A percentile compares a stretch with the other conserved stretches of the same genome.
Evolutionary conservation across 352 stramenopile genomes (phyloP).

Genomic region (Globisporangium emineosum): DNA sequence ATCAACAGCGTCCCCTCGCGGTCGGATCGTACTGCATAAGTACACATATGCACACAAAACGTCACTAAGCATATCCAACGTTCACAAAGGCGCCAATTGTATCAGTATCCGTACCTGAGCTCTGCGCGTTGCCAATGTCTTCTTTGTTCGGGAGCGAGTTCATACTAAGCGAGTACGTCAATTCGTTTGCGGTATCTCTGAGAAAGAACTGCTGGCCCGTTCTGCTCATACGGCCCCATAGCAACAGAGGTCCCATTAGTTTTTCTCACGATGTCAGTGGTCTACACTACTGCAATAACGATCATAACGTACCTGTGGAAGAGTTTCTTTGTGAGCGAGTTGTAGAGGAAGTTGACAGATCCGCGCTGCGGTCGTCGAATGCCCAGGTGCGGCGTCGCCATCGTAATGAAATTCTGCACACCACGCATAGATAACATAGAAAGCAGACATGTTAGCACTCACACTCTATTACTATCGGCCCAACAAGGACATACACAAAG

Average conservation of each 20-base stretch:
- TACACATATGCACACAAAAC: neutral
- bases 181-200: slow-evolving; percentile 45
- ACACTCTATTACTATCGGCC: neutral
- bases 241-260: neutral
- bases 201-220: slow-evolving; percentile 67
- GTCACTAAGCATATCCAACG: neutral
- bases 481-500: neutral
- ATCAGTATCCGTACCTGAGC: neutral
- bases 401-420: slow-evolving; percentile 75
- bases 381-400: slow-evolving; percentile 75
- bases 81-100: neutral
- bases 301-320: slow-evolving; percentile 55
- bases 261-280: neutral
- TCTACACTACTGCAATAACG: neutral
- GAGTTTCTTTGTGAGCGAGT: slow-evolving; percentile 58
- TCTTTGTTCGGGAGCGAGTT: slow-evolving; percentile 16
- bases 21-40: slow-evolving; percentile 20
- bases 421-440: too few species aligned
- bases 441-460: neutral
- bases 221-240: slow-evolving; percentile 12
- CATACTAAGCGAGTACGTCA: slow-evolving; percentile 39
- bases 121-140: slow-evolving; percentile 24
- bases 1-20: slow-evolving; percentile 33
- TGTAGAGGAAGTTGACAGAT: slow-evolving; percentile 63
- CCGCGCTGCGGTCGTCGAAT: slow-evolving; percentile 60